A percentile compares a stretch with the other conserved stretches of the same genome.
phyloP scores from a whole-genome alignment of 139 green algal species.

The Chlamydomonas incerta region DNA sequence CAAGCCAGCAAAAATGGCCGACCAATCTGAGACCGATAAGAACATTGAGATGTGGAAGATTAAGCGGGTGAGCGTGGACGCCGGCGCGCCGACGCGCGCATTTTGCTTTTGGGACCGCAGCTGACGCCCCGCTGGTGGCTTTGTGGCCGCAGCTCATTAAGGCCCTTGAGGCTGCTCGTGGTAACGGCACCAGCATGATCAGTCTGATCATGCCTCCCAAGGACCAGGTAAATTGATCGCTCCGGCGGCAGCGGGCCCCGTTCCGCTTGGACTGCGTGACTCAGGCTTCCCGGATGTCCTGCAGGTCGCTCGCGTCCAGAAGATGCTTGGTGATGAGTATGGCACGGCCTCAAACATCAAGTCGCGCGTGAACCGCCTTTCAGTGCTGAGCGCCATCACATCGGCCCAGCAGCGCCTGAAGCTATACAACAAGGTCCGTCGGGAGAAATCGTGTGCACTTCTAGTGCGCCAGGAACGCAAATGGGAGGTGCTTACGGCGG shows the following conservation, averaged over 20 bases:
- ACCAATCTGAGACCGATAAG: constrained; percentile 71
- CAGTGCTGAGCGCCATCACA: constrained; percentile 97
- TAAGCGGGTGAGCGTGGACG: constrained; percentile 79
- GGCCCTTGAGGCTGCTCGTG: constrained; percentile 82
- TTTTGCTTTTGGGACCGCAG: not conserved
- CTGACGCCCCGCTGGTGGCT: not conserved
- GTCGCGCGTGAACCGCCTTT: constrained; percentile 97
- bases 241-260: no score
- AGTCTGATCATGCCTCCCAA: constrained; percentile 98
- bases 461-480: no score
- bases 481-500: no score
- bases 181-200: constrained; percentile 99
- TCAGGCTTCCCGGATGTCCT: not conserved
- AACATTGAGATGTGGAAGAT: constrained; percentile 96
- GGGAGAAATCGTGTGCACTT: no score
- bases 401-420: constrained; percentile 97
- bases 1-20: constrained; percentile 29
- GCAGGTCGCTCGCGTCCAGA: constrained; percentile 88
- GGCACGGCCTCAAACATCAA: constrained; percentile 99
- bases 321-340: constrained; percentile 99
- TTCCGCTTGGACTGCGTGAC: no score
- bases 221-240: constrained; percentile 82
- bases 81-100: no score
- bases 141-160: constrained; percentile 86
- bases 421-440: constrained; percentile 90